Conservation (phyloP, 1,284 basidiomycete species). For the Cutaneotrichosporon dermatis region DNA sequence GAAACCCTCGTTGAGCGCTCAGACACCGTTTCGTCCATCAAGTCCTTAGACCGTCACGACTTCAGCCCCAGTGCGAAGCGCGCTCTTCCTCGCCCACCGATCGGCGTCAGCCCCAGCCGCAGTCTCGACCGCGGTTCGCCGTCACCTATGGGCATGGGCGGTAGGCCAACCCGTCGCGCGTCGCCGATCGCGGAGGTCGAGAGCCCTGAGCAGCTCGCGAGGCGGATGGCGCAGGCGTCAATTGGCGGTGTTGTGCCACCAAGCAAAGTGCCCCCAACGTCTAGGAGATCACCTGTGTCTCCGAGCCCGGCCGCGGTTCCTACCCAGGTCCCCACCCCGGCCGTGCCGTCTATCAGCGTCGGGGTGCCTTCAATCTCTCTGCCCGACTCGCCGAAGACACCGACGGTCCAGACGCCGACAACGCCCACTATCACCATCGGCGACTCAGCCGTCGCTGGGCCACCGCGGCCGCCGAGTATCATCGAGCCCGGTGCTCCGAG, state of each 20-base stretch:
- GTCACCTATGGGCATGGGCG: too few species aligned
- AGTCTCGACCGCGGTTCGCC: conserved; percentile 38
- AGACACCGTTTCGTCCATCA: conserved; percentile 44
- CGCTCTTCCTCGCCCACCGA: conserved; percentile 40
- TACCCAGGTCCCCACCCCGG: too few species aligned
- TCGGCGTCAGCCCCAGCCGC: conserved; percentile 32
- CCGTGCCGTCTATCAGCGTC: background rate
- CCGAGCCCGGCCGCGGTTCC: too few species aligned
- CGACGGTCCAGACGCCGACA: background rate
- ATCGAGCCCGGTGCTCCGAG: too few species aligned
- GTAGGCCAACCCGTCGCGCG: background rate
- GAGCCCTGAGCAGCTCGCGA: conserved; percentile 9
- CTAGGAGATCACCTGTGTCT: too few species aligned
- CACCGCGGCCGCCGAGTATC: too few species aligned
- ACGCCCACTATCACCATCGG: too few species aligned
- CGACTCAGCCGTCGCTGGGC: too few species aligned
- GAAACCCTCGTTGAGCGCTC: conserved; percentile 33
- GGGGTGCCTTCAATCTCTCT: background rate
- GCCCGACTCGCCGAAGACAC: background rate
- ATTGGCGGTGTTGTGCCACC: conserved; percentile 6
- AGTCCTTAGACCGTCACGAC: conserved; percentile 39
- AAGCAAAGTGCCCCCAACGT: too few species aligned
- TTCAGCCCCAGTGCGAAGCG: conserved; percentile 23
- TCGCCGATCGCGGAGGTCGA: conserved; percentile 5
- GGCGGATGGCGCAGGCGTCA: conserved; percentile 10